Conservation (phyloP, 805 yeast species). For the Myxozyma lipomycoides region DNA sequence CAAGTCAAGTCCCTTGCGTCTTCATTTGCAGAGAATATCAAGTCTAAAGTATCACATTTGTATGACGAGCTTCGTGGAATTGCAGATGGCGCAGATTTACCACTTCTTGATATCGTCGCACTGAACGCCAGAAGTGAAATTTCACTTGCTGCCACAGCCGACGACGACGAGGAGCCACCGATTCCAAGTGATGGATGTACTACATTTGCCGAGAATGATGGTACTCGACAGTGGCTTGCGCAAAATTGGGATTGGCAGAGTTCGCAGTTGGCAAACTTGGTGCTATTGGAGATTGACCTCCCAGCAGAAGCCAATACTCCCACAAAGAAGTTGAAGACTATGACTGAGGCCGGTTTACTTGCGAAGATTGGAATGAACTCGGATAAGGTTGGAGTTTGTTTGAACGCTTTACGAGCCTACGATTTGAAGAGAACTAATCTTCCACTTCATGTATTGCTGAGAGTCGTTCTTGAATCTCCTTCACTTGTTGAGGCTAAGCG, state of each 20-base stretch:
- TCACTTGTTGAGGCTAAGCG: constrained; percentile 30
- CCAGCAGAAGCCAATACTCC: constrained; percentile 11
- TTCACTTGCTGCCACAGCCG: constrained; percentile 32
- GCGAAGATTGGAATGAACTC: constrained; percentile 40
- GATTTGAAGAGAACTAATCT: constrained; percentile 34
- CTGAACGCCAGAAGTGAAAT: constrained; percentile 43
- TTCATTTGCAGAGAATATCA: constrained; percentile 34
- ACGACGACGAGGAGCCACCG: constrained; percentile 4
- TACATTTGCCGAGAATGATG: constrained; percentile 33
- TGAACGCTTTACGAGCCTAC: constrained; percentile 38
- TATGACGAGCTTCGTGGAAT: constrained; percentile 40
- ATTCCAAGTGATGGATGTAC: constrained; percentile 43
- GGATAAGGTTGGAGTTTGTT: constrained; percentile 36
- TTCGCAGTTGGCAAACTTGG: constrained; percentile 32
- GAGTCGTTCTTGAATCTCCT: constrained; percentile 36
- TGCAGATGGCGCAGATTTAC: constrained; percentile 39
- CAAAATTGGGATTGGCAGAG: constrained; percentile 47
- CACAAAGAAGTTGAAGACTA: constrained; percentile 31
- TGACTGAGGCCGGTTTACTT: constrained; percentile 40
- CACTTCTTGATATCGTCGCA: constrained; percentile 39
- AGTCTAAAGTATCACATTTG: constrained; percentile 35
- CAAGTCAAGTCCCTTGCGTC: constrained; percentile 34
- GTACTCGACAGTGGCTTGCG: constrained; percentile 32
- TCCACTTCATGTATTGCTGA: constrained; percentile 41
- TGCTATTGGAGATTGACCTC: constrained; percentile 33